Conservation (phyloP, 163 green algal species). For the Scenedesmus sp. region DNA sequence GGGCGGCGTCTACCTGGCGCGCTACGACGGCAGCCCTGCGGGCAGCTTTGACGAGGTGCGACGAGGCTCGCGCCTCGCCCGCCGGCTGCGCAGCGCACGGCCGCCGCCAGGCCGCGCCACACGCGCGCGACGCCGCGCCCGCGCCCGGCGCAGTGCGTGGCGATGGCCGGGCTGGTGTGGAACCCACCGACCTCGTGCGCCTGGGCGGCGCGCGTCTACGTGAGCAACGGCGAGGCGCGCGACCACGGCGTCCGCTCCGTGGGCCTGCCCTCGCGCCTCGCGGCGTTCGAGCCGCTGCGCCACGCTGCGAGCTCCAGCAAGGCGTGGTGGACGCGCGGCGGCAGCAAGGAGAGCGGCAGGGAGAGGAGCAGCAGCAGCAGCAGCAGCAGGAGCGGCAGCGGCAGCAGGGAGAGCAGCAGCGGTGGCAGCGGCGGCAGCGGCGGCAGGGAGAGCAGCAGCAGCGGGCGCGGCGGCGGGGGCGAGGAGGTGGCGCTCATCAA, state of each 20-base stretch:
- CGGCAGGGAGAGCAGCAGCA: too few relatives aligned
- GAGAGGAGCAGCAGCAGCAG: not conserved
- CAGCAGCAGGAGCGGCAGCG: not conserved
- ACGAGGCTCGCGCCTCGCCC: too few relatives aligned
- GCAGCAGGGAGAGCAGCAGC: not conserved
- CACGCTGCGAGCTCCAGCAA: not conserved
- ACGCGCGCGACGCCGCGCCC: not conserved
- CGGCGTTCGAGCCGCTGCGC: conserved; percentile 59
- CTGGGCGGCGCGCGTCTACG: conserved; percentile 92
- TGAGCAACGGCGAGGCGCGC: conserved; percentile 84
- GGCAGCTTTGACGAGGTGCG: conserved; percentile 91
- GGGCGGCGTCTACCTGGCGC: conserved; percentile 93
- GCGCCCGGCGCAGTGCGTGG: conserved; percentile 70
- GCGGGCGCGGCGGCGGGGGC: not conserved
- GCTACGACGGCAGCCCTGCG: conserved; percentile 90
- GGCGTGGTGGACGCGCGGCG: not conserved
- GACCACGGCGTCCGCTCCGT: conserved; percentile 82
- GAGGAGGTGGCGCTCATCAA: conserved; percentile 53
- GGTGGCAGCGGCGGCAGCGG: not conserved
- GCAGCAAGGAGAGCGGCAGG: not conserved
- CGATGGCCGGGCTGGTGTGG: conserved; percentile 92
- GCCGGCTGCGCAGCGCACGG: too few relatives aligned
- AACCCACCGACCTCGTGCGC: conserved; percentile 92
- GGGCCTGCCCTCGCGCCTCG: conserved; percentile 86
- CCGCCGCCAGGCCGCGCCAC: too few relatives aligned